phyloP scores from a whole-genome alignment of 441 rosid species.

The Corymbia calophylla region DNA sequence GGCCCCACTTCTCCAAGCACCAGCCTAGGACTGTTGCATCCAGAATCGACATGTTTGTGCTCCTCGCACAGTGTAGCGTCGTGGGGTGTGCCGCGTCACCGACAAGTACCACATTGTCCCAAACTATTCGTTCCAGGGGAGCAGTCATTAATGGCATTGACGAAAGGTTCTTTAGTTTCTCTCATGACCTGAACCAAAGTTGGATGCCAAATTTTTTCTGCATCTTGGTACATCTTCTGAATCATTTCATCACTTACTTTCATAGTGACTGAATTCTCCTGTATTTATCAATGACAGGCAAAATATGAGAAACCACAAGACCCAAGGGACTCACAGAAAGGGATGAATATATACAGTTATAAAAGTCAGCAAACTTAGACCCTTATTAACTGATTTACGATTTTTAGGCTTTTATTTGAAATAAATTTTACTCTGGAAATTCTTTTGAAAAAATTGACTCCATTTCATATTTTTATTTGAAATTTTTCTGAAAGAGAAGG shows the following conservation, averaged over 20 bases:
- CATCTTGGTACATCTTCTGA: background rate
- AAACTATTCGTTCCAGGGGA: background rate
- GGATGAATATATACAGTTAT: background rate
- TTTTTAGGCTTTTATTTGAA: background rate
- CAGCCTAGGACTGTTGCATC: background rate
- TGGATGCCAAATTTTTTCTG: background rate
- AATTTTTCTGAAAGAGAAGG: no score
- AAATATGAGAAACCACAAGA: background rate
- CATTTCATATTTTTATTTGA: no score
- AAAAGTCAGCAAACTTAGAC: background rate
- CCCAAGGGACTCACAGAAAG: background rate
- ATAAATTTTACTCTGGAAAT: no score
- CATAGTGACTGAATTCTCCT: background rate
- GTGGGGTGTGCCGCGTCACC: conserved; percentile 2
- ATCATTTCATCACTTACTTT: background rate
- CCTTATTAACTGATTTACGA: no score
- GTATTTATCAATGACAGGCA: background rate
- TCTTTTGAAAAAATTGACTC: no score
- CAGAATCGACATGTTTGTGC: conserved; percentile 5
- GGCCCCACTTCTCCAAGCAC: conserved; percentile 1
- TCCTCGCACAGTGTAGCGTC: background rate
- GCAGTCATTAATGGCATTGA: background rate
- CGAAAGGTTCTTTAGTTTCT: background rate
- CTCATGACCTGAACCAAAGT: background rate
- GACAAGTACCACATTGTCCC: background rate